Evolutionary conservation across 331 rosid species (phyloP).

Genomic region (Quercus lobata): DNA sequence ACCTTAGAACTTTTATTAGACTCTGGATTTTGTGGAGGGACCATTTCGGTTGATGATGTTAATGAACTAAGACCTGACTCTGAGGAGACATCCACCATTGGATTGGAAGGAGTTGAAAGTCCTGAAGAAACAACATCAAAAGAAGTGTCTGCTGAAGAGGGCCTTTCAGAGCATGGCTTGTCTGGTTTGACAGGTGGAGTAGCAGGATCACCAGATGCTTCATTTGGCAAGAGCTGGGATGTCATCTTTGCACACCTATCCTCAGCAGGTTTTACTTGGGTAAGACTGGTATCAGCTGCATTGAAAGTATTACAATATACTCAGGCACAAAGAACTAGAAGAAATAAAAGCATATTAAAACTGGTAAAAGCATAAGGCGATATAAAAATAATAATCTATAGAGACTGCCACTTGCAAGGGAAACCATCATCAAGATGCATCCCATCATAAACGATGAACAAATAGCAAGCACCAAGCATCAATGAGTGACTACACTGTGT

Average conservation of each 20-base stretch:
- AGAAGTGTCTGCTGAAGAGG: constrained; percentile 38
- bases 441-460: neutral
- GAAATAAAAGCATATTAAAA: constrained; percentile 13
- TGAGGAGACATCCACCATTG: constrained; percentile 32
- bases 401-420: neutral
- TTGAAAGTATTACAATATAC: constrained; percentile 17
- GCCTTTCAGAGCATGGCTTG: constrained; percentile 34
- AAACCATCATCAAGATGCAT: neutral
- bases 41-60: constrained; percentile 34
- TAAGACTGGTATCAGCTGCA: constrained; percentile 24
- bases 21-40: constrained; percentile 39
- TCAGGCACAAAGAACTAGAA: constrained; percentile 10
- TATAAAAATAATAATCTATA: neutral
- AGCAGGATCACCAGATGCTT: constrained; percentile 29
- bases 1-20: constrained; percentile 63
- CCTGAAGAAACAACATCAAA: constrained; percentile 27
- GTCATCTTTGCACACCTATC: constrained; percentile 17
- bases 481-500: neutral
- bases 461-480: neutral
- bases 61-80: constrained; percentile 32
- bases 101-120: constrained; percentile 26
- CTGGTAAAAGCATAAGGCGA: neutral
- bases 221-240: constrained; percentile 28
- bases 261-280: constrained; percentile 29
- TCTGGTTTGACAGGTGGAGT: constrained; percentile 27